phyloP scores from a whole-genome alignment of 495 filamentous ascomycete genomes.

The Pyrenula massariospora region DNA sequence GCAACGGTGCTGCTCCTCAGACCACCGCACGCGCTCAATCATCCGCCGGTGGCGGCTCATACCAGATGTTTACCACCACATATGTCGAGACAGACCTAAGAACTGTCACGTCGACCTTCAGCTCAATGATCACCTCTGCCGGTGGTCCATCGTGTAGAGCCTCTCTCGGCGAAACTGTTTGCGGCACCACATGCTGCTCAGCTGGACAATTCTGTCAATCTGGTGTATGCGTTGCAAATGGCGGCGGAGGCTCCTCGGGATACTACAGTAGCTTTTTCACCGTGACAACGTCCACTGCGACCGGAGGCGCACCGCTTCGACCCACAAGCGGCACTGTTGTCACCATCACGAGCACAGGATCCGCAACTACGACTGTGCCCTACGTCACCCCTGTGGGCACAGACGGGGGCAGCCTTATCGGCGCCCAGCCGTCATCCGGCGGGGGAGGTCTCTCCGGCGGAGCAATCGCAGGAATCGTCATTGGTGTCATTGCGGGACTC shows the following conservation, averaged over 20 bases:
- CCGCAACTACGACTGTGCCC: slow-evolving; percentile 44
- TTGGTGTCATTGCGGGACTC: slow-evolving; percentile 71
- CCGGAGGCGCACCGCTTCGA: slow-evolving; percentile 46
- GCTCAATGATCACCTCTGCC: slow-evolving; percentile 33
- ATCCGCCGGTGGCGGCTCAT: slow-evolving; percentile 23
- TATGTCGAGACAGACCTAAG: slow-evolving; percentile 53
- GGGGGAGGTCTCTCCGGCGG: slow-evolving; percentile 58
- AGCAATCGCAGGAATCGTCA: slow-evolving; percentile 91
- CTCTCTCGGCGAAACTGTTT: slow-evolving; percentile 49
- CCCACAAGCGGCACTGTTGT: slow-evolving; percentile 52
- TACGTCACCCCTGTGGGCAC: slow-evolving; percentile 47
- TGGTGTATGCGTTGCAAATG: slow-evolving; percentile 30
- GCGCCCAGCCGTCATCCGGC: slow-evolving; percentile 17
- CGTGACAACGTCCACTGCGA: slow-evolving; percentile 22
- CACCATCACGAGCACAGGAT: slow-evolving; percentile 41
- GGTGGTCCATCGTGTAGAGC: slow-evolving; percentile 42
- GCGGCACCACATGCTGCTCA: slow-evolving; percentile 66
- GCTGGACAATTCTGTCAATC: slow-evolving; percentile 54
- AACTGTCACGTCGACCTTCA: slow-evolving; percentile 58
- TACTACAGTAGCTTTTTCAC: slow-evolving; percentile 24
- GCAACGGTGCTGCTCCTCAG: slow-evolving; percentile 19
- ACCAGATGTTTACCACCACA: slow-evolving; percentile 59
- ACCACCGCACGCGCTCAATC: slow-evolving; percentile 10
- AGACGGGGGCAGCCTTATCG: slow-evolving; percentile 33
- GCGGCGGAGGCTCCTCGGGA: slow-evolving; percentile 15